These are phyloP conservation scores for Monilinia fructigena DNA, from an alignment of 2,329 filamentous ascomycete species.

Conservation along the genomic window DNA sequence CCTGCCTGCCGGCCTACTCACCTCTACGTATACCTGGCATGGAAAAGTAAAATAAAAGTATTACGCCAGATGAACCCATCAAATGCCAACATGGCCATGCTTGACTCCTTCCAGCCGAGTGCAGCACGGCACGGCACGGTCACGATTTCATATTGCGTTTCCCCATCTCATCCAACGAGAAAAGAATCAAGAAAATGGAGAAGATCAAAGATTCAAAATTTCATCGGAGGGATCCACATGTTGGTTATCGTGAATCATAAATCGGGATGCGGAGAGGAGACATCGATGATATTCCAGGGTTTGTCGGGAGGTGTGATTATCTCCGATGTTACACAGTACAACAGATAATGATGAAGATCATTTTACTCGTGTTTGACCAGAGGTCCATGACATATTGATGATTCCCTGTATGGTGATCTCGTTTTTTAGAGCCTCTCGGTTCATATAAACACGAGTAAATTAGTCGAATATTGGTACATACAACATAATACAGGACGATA, in stretches of 20 bases:
- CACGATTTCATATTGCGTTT: not conserved
- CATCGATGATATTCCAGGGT: too few species aligned
- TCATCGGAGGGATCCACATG: too few species aligned
- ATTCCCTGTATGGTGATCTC: not conserved
- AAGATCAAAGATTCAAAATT: too few species aligned
- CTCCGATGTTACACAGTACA: not conserved
- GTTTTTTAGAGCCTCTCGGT: not conserved
- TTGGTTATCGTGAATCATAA: too few species aligned
- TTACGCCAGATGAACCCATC: not conserved
- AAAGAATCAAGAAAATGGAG: not conserved
- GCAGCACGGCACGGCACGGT: not conserved
- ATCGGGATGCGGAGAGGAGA: too few species aligned
- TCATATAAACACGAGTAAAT: not conserved
- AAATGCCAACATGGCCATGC: not conserved
- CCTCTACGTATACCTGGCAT: not conserved
- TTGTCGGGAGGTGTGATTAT: not conserved
- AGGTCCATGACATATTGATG: not conserved
- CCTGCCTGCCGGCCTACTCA: too few species aligned
- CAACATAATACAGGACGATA: not conserved
- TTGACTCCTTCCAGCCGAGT: not conserved
- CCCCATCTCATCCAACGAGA: too few species aligned
- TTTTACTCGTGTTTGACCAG: not conserved
- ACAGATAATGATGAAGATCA: not conserved
- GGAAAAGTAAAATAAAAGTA: not conserved
- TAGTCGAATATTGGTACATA: not conserved